Evolutionary conservation across 116 monocot species (phyloP).

Genomic region (Trichopus zeylanicus): DNA sequence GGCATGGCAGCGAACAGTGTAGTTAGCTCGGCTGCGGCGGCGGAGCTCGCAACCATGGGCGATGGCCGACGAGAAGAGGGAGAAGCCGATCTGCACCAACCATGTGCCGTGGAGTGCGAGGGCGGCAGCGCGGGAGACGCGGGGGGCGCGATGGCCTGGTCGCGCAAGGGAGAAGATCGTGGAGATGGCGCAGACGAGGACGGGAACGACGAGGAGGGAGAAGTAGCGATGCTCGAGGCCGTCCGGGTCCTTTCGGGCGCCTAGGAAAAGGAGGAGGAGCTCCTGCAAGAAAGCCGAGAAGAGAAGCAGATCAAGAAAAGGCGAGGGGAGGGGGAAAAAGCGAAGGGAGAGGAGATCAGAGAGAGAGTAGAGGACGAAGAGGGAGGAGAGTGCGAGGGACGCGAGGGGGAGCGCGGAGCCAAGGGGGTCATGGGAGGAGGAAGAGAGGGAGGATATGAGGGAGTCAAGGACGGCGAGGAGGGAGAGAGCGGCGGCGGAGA

Average conservation of each 20-base stretch:
- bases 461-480: neutral
- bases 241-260: conserved; percentile 22
- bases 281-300: conserved; percentile 31
- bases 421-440: conserved; percentile 17
- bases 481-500: conserved; percentile 2
- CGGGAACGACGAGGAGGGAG: conserved; percentile 54
- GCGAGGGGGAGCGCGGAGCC: conserved; percentile 16
- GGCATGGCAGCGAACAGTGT: conserved; percentile 50
- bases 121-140: conserved; percentile 46
- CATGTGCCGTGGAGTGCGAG: conserved; percentile 78
- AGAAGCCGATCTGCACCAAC: conserved; percentile 87
- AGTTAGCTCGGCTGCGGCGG: conserved; percentile 27
- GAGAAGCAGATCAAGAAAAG: conserved; percentile 47
- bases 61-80: conserved; percentile 67
- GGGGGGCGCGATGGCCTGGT: conserved; percentile 29
- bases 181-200: conserved; percentile 36
- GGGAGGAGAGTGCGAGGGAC: conserved; percentile 8
- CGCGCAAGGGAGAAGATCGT: conserved; percentile 25
- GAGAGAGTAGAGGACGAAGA: conserved; percentile 30
- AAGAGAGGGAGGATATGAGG: conserved; percentile 5
- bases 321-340: conserved; percentile 33
- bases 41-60: conserved; percentile 59
- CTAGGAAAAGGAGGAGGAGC: conserved; percentile 40
- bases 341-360: conserved; percentile 24
- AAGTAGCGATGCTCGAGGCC: conserved; percentile 74